A percentile compares a stretch with the other conserved stretches of the same genome.
Evolutionary conservation across 2,329 filamentous ascomycete genomes (phyloP).

Genomic region (Aspergillus unguis): DNA sequence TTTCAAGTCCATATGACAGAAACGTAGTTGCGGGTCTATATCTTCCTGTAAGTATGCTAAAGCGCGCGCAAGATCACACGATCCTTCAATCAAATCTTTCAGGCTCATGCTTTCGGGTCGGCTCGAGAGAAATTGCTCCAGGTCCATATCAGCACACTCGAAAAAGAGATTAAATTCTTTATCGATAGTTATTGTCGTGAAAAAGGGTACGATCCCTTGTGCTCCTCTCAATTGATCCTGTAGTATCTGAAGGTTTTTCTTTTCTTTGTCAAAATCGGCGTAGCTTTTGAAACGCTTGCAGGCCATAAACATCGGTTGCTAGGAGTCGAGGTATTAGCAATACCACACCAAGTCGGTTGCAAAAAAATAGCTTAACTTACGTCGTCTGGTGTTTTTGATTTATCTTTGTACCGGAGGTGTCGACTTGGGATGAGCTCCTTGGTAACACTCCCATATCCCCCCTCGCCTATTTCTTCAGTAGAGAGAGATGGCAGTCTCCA

Average conservation of each 20-base stretch:
- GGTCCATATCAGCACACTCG: constrained; percentile 16
- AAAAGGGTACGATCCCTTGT: constrained; percentile 7
- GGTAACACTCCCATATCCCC: not conserved
- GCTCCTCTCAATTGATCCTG: not conserved
- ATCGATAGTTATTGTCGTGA: constrained; percentile 11
- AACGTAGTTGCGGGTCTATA: not conserved
- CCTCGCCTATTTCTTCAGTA: not conserved
- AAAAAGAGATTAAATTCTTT: constrained; percentile 18
- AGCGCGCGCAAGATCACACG: constrained; percentile 13
- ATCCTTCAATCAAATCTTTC: constrained; percentile 14
- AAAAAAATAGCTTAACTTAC: not conserved
- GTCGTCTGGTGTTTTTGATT: not conserved
- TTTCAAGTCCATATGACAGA: constrained; percentile 22
- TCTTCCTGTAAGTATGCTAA: constrained; percentile 15
- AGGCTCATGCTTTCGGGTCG: not conserved
- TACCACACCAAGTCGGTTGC: not conserved
- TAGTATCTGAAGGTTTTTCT: constrained; percentile 5
- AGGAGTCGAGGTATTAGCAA: not conserved
- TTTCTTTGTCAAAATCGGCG: constrained; percentile 13
- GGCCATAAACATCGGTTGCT: not conserved
- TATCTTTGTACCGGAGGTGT: not conserved
- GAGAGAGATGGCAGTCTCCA: constrained; percentile 4
- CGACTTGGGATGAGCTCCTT: not conserved
- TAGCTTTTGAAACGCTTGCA: constrained; percentile 8
- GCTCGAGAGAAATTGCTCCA: constrained; percentile 14